Evolutionary conservation across 176 grass and related monocot genomes (phyloP), one percentile per base, ranked within the genome.

Genomic region (Pontederia crassipes): DNA sequence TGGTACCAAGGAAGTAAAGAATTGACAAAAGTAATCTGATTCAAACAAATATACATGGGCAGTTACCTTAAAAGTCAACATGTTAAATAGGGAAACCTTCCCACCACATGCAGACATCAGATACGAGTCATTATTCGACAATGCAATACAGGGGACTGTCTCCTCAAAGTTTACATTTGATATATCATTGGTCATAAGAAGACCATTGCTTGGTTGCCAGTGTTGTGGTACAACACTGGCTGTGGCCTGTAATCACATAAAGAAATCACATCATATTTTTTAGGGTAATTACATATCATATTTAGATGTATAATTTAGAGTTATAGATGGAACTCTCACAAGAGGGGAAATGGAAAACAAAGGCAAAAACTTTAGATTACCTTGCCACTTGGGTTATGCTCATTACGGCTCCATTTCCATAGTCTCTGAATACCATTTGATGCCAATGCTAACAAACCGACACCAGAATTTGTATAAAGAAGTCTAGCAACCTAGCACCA

Each of bases 51-150:
- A 40, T 40, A 4, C 2, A 40, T 7, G 6, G 6, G 32, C 6
- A 40, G 32, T 40, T 75, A 97, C 92, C 87, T 91, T 91, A 80
- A 97, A 97, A 65, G 83, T 91, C 87, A 85, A 91, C 92, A 97
- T 97, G 76, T 91, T 97, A 80, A 97, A 97, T 57, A 97, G 76
- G 67, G 92, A 91, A 74, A 91, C 87, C 76, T 97, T 97, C 65
- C 92, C 92, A 71, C 87, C 92, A 61, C 92, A 97, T 48, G 92
- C 87, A 70, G 92, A 91, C 92, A 97, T 97, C 59, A 97, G 81
- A 76, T 97, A 97, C 11, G 92, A 91, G 79, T 91, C 87, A 57
- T 97, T 97, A 78, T 97, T 97, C 24, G 92, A 97, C 28, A 97
- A 87, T 29, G 92, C 92, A 53, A 97, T 97, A 79, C 92, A 97